Conservation (phyloP, 352 stramenopile species). For the Elongisporangium senticosum region DNA sequence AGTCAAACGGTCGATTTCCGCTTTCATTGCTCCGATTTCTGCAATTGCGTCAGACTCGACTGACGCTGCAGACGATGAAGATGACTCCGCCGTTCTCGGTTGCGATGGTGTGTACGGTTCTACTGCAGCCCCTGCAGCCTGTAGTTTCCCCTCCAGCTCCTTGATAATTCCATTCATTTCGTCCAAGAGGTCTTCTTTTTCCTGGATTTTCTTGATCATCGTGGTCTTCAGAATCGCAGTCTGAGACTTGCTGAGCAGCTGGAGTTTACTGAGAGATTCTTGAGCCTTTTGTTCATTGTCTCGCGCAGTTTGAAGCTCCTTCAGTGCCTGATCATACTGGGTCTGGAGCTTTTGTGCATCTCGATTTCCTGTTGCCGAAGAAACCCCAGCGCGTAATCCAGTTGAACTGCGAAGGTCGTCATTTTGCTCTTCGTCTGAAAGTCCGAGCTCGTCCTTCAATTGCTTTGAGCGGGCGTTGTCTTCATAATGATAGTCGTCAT, state of each 20-base stretch:
- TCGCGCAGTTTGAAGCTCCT: conserved; percentile 47
- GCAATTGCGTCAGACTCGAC: conserved; percentile 39
- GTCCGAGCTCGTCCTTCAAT: conserved; percentile 74
- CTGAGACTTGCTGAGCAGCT: conserved; percentile 81
- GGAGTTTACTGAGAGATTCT: conserved; percentile 75
- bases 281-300: conserved; percentile 70
- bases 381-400: conserved; percentile 1
- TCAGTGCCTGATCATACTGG: conserved; percentile 51
- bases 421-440: conserved; percentile 56
- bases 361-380: conserved; percentile 1
- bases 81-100: conserved; percentile 1
- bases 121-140: conserved; percentile 33
- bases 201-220: conserved; percentile 76
- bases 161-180: conserved; percentile 62
- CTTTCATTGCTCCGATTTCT: conserved; percentile 68
- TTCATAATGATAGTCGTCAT: conserved; percentile 33
- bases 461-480: conserved; percentile 53
- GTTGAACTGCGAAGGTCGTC: conserved; percentile 9
- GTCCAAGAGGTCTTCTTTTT: conserved; percentile 55
- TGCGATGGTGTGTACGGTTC: conserved; percentile 26
- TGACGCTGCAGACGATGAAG: conserved; percentile 5
- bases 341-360: conserved; percentile 19
- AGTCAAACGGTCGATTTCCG: conserved; percentile 63
- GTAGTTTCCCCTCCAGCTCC: conserved; percentile 55
- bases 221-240: conserved; percentile 81